Percentiles rank a stretch among this genome's conserved stretches.
phyloP scores from a whole-genome alignment of 225 moss, liverwort and hornwort genomes.

The Anthoceros angustus region DNA sequence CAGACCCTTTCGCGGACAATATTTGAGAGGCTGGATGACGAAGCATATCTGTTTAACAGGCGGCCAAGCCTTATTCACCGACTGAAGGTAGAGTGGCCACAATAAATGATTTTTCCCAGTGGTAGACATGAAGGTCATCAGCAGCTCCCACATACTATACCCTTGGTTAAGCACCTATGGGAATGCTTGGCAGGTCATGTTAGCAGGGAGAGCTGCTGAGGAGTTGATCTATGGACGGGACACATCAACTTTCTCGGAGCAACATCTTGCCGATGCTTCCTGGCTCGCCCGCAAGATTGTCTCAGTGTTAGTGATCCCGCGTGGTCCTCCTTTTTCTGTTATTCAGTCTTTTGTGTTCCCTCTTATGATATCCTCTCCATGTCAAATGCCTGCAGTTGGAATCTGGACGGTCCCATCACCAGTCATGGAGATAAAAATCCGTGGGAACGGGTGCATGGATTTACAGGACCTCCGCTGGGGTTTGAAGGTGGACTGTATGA shows the following conservation, averaged over 20 bases:
- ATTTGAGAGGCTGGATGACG: constrained; percentile 63
- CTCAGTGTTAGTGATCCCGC: constrained; percentile 26
- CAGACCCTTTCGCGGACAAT: constrained; percentile 37
- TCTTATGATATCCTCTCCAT: neutral
- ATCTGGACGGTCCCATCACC: constrained; percentile 58
- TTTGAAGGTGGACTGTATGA: constrained; percentile 91
- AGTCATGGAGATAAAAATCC: constrained; percentile 66
- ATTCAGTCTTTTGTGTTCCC: neutral
- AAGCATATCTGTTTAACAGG: constrained; percentile 84
- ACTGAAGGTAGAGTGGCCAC: constrained; percentile 20
- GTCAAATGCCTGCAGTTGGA: constrained; percentile 34
- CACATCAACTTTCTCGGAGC: constrained; percentile 68
- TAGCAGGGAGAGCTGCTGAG: constrained; percentile 93
- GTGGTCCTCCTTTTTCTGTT: neutral
- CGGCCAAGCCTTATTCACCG: constrained; percentile 63
- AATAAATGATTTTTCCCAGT: neutral
- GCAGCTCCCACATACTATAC: no score
- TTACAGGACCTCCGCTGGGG: constrained; percentile 58
- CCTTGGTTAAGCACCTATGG: neutral
- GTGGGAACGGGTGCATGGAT: constrained; percentile 40
- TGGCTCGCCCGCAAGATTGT: constrained; percentile 98
- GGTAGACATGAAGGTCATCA: neutral
- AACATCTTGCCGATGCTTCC: constrained; percentile 82
- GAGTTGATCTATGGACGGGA: constrained; percentile 91
- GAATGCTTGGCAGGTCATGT: constrained; percentile 38